phyloP scores from a whole-genome alignment of 805 yeast genomes.

The Spathaspora arborariae region DNA sequence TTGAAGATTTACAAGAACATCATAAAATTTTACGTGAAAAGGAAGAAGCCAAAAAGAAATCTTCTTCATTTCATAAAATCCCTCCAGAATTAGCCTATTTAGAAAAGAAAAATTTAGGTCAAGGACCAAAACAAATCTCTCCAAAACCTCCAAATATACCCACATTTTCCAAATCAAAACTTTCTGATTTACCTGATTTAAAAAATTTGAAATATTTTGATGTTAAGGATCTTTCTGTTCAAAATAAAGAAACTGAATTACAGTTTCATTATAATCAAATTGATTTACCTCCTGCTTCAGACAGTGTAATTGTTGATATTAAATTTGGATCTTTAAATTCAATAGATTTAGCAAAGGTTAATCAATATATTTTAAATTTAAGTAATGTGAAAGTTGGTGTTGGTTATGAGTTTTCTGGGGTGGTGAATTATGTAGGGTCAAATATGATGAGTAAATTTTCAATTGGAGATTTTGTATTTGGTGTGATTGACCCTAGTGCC shows the following conservation, averaged over 20 bases:
- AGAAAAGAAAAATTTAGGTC: constrained; percentile 17
- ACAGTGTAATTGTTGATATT: constrained; percentile 55
- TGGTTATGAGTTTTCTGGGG: constrained; percentile 71
- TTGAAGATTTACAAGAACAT: constrained; percentile 32
- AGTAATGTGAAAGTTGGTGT: constrained; percentile 56
- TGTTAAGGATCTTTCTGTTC: constrained; percentile 44
- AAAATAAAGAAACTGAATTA: constrained; percentile 42
- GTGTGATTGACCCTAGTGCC: constrained; percentile 48
- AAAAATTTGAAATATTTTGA: constrained; percentile 52
- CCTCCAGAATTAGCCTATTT: constrained; percentile 41
- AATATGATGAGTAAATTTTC: constrained; percentile 20
- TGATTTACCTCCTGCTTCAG: constrained; percentile 44
- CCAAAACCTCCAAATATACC: background rate
- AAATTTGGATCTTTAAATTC: constrained; percentile 62
- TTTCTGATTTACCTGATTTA: constrained; percentile 12
- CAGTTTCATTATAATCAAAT: constrained; percentile 52
- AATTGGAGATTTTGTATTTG: constrained; percentile 66
- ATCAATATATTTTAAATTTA: constrained; percentile 49
- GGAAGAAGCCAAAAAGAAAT: constrained; percentile 23
- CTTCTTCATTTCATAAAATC: constrained; percentile 35
- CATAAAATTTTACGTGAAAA: constrained; percentile 24
- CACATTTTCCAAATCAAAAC: background rate
- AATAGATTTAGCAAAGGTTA: constrained; percentile 57
- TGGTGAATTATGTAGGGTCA: constrained; percentile 52
- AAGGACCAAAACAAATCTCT: constrained; percentile 28